phyloP scores from a whole-genome alignment of 768 basidiomycete species.

The Pleurotus pulmonarius region DNA sequence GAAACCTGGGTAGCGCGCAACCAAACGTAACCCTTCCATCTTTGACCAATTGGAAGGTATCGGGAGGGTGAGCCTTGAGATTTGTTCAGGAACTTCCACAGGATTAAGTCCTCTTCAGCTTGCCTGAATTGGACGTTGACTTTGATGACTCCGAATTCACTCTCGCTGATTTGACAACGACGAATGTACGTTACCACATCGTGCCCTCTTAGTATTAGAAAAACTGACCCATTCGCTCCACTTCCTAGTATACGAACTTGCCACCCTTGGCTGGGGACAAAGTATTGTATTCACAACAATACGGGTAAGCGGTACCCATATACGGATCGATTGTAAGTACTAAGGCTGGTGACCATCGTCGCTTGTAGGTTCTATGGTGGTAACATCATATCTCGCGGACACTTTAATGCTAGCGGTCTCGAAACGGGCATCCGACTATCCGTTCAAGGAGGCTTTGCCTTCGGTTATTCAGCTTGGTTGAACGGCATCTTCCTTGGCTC shows the following conservation, averaged over 20 bases:
- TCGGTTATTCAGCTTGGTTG: conserved; percentile 49
- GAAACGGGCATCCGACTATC: conserved; percentile 43
- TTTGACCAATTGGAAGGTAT: conserved; percentile 41
- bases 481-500: conserved; percentile 49
- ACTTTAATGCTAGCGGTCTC: conserved; percentile 43
- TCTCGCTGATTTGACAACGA: conserved; percentile 37
- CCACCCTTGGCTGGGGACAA: conserved; percentile 37
- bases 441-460: conserved; percentile 47
- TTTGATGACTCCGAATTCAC: conserved; percentile 49
- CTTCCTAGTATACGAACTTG: conserved; percentile 43
- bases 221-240: neutral
- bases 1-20: conserved; percentile 13
- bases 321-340: too few relatives aligned
- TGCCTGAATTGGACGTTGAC: conserved; percentile 42
- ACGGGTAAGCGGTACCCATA: conserved; percentile 32
- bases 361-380: conserved; percentile 45
- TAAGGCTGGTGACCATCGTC: too few relatives aligned
- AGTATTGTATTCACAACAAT: conserved; percentile 51
- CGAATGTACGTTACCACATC: conserved; percentile 31
- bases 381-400: conserved; percentile 49
- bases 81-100: neutral
- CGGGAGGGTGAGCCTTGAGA: conserved; percentile 32
- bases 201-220: neutral
- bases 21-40: conserved; percentile 27
- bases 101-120: conserved; percentile 19